phyloP scores from a whole-genome alignment of 2,329 filamentous ascomycete genomes.

The Colletotrichum phormii region DNA sequence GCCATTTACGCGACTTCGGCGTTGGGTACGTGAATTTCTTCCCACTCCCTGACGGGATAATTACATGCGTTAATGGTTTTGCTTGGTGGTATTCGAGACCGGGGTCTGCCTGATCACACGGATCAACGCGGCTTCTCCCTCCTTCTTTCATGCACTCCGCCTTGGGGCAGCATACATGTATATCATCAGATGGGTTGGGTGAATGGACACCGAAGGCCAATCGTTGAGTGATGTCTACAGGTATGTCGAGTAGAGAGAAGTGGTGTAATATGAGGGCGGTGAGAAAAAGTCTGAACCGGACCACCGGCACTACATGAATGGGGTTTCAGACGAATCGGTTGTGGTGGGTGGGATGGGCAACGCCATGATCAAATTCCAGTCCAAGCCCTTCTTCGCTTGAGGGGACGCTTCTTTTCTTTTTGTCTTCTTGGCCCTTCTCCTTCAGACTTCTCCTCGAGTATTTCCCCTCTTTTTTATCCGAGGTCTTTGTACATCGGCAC shows the following conservation, averaged over 20 bases:
- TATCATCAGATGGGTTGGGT: neutral
- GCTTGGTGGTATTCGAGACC: neutral
- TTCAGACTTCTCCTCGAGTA: neutral
- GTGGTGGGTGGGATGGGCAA: neutral
- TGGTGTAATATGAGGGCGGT: neutral
- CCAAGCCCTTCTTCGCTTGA: neutral
- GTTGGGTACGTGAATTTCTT: no score
- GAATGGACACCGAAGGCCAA: constrained; percentile 1
- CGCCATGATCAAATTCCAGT: neutral
- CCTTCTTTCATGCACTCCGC: neutral
- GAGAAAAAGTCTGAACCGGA: neutral
- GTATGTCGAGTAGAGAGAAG: neutral
- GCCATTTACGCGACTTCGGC: neutral
- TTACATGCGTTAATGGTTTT: no score
- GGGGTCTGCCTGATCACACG: neutral
- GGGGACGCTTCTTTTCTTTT: neutral
- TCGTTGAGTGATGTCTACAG: neutral
- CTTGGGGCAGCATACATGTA: neutral
- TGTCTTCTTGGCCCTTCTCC: neutral
- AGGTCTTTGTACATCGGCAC: neutral
- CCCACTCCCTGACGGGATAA: neutral
- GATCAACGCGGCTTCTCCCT: neutral
- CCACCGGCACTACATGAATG: neutral
- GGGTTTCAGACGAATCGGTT: constrained; percentile 11
- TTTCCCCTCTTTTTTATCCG: constrained; percentile 24